Conservation (phyloP, 306 rosid species). For the Acmispon strigosus region DNA sequence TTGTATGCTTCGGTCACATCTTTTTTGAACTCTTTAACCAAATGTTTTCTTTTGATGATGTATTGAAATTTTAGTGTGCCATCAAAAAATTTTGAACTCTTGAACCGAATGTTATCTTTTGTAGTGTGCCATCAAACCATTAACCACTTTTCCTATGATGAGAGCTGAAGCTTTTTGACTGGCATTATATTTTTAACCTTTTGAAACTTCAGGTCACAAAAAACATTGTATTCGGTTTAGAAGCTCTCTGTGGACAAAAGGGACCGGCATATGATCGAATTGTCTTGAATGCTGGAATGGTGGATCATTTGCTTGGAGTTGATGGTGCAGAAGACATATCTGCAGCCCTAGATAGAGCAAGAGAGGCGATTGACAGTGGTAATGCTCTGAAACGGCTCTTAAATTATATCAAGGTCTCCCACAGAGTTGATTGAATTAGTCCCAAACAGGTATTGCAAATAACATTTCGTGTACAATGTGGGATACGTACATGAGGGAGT, state of each 20-base stretch:
- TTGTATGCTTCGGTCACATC: background rate
- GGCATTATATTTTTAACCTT: background rate
- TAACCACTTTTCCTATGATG: background rate
- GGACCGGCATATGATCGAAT: slow-evolving; percentile 95
- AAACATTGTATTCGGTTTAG: slow-evolving; percentile 85
- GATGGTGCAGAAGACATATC: slow-evolving; percentile 80
- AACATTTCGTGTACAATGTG: background rate
- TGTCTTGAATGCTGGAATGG: slow-evolving; percentile 84
- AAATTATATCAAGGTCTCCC: slow-evolving; percentile 71
- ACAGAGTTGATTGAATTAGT: slow-evolving; percentile 35
- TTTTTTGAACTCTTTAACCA: background rate
- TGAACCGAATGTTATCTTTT: too few relatives aligned
- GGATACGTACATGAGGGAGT: background rate
- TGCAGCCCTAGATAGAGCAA: slow-evolving; percentile 71
- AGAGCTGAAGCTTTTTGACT: slow-evolving; percentile 1
- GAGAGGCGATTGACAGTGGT: slow-evolving; percentile 94
- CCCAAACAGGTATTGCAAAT: slow-evolving; percentile 1
- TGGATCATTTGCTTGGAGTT: slow-evolving; percentile 91
- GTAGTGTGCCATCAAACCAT: too few relatives aligned
- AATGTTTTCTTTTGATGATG: background rate
- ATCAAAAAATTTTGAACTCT: too few relatives aligned
- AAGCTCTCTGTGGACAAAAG: slow-evolving; percentile 74
- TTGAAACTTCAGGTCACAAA: slow-evolving; percentile 52
- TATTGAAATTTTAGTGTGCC: background rate
- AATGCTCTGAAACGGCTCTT: slow-evolving; percentile 71